phyloP scores from a whole-genome alignment of 2,329 filamentous ascomycete species.

The Pleomassaria siparia region DNA sequence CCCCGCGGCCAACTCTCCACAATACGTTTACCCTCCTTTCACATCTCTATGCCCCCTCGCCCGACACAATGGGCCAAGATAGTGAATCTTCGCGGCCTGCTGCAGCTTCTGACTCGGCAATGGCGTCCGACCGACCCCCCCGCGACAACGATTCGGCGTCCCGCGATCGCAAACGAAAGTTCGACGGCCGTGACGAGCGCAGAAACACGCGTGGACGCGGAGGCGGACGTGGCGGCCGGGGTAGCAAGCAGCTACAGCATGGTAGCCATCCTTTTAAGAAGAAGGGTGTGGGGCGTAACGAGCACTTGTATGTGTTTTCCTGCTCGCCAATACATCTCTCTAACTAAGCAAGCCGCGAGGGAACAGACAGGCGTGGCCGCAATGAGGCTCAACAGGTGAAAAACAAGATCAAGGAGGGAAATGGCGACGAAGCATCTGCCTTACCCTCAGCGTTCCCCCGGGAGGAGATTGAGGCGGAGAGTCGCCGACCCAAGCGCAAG shows the following conservation, averaged over 20 bases:
- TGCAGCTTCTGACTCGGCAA: slow-evolving; percentile 12
- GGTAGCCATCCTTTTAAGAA: slow-evolving; percentile 57
- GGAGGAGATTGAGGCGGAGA: slow-evolving; percentile 86
- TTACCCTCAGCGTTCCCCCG: slow-evolving; percentile 64
- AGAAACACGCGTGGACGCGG: slow-evolving; percentile 12
- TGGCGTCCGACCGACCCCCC: slow-evolving; percentile 23
- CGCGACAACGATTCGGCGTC: slow-evolving; percentile 6
- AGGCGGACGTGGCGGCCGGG: slow-evolving; percentile 34
- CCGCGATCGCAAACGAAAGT: slow-evolving; percentile 24
- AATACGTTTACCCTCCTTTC: not conserved
- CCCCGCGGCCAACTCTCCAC: not conserved
- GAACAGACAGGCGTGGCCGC: slow-evolving; percentile 51
- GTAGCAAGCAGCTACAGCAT: slow-evolving; percentile 34
- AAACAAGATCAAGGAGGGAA: slow-evolving; percentile 40
- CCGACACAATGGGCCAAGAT: slow-evolving; percentile 23
- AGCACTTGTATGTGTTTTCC: slow-evolving; percentile 60
- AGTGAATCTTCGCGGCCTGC: slow-evolving; percentile 11
- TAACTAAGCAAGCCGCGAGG: slow-evolving; percentile 49
- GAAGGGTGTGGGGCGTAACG: slow-evolving; percentile 66
- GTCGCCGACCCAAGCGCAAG: slow-evolving; percentile 89
- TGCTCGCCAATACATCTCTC: slow-evolving; percentile 18
- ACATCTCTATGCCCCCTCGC: slow-evolving; percentile 24
- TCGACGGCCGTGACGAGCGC: slow-evolving; percentile 9
- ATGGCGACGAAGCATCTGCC: slow-evolving; percentile 46
- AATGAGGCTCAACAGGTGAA: slow-evolving; percentile 45